Evolutionary conservation across 2,329 filamentous ascomycete species (phyloP).

Genomic region (Neofusicoccum sp.): DNA sequence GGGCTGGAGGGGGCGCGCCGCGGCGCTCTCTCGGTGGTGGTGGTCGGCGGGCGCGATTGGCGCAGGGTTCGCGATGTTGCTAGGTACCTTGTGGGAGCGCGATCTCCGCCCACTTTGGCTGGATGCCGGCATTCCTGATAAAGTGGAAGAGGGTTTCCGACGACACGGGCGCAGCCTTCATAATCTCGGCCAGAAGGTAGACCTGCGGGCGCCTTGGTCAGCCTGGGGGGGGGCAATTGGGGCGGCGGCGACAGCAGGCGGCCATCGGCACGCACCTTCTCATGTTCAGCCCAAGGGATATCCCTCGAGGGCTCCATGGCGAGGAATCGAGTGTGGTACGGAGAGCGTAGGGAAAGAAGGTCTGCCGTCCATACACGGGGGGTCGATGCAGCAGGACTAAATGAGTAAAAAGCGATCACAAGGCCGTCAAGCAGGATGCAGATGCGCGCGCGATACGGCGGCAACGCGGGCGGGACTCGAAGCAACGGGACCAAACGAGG

Average conservation of each 20-base stretch:
- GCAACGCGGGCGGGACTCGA: constrained; percentile 21
- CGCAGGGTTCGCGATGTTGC: constrained; percentile 1
- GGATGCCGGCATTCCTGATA: constrained; percentile 43
- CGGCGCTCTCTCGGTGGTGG: neutral
- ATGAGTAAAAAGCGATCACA: constrained; percentile 34
- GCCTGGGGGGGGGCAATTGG: constrained; percentile 9
- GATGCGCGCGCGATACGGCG: constrained; percentile 17
- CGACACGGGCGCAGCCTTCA: constrained; percentile 48
- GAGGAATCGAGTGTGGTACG: constrained; percentile 24
- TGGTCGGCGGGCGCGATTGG: constrained; percentile 10
- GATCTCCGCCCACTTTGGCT: constrained; percentile 50
- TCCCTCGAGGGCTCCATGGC: constrained; percentile 44
- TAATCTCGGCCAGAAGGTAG: constrained; percentile 52
- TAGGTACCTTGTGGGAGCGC: constrained; percentile 50
- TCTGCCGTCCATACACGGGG: constrained; percentile 18
- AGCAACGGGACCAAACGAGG: constrained; percentile 28
- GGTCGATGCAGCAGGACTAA: constrained; percentile 34
- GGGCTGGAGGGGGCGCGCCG: neutral
- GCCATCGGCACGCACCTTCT: constrained; percentile 40
- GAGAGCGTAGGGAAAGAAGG: constrained; percentile 31
- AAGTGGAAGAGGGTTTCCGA: constrained; percentile 44
- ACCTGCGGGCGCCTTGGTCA: constrained; percentile 24
- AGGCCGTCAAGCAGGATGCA: constrained; percentile 26
- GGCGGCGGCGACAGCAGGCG: neutral
- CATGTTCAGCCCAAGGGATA: constrained; percentile 46